phyloP scores from a whole-genome alignment of 306 rosid species.

The Lathyrus oleraceus region DNA sequence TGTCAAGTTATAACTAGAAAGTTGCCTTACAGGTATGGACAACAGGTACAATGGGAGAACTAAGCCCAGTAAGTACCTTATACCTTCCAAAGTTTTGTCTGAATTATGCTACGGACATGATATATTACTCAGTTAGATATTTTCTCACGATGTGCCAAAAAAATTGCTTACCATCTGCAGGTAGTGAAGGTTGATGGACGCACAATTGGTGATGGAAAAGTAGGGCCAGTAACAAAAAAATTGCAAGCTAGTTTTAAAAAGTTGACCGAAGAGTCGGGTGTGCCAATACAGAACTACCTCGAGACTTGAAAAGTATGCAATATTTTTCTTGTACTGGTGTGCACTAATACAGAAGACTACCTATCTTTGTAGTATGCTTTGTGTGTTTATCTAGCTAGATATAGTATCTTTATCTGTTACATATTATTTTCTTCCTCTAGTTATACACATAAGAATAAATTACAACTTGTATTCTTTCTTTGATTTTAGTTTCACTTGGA shows the following conservation, averaged over 20 bases:
- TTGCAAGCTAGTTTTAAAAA: conserved; percentile 71
- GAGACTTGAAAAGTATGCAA: conserved; percentile 30
- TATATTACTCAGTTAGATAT: too few species aligned
- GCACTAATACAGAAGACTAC: background rate
- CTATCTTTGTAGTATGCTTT: background rate
- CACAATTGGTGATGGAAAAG: conserved; percentile 69
- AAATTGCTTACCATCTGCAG: conserved; percentile 44
- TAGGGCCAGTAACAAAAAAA: conserved; percentile 67
- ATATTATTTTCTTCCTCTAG: background rate
- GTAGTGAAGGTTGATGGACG: conserved; percentile 93
- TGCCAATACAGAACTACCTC: conserved; percentile 50
- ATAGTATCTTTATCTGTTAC: background rate
- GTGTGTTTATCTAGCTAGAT: background rate
- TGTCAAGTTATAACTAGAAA: conserved; percentile 24
- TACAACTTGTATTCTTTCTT: background rate
- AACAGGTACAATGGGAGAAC: conserved; percentile 90
- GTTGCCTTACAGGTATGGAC: conserved; percentile 74
- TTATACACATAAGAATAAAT: background rate
- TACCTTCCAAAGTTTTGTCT: conserved; percentile 2
- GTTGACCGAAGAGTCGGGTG: conserved; percentile 68
- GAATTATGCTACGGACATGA: background rate
- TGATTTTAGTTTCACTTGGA: background rate
- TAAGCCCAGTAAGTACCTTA: conserved; percentile 67
- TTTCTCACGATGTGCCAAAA: too few species aligned
- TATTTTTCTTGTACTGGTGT: background rate